These are phyloP conservation scores for Leptographium lundbergii DNA, from an alignment of 2,329 filamentous ascomycete genomes.

Conservation along the genomic window DNA sequence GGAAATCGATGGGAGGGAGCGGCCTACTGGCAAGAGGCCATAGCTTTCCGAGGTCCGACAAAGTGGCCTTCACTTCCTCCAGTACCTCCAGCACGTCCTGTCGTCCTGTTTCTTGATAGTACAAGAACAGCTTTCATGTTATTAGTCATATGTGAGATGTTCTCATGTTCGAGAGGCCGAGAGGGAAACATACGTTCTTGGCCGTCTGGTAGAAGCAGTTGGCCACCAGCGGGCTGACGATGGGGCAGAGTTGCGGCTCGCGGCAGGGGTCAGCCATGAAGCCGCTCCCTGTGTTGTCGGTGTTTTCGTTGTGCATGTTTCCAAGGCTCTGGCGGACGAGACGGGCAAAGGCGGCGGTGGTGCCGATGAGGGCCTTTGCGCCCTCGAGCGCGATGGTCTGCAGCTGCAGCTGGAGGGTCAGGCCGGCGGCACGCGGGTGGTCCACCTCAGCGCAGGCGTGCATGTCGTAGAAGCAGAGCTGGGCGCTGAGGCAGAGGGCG, in stretches of 20 bases:
- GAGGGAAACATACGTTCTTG: slow-evolving; percentile 2
- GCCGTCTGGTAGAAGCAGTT: slow-evolving; percentile 7
- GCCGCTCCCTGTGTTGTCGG: too few relatives aligned
- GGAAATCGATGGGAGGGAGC: neutral
- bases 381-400: slow-evolving; percentile 6
- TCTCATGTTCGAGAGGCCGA: neutral
- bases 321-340: neutral
- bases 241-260: slow-evolving; percentile 1
- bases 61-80: neutral
- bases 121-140: slow-evolving; percentile 2
- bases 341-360: neutral
- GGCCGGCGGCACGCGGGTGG: slow-evolving; percentile 2
- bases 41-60: neutral
- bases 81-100: neutral
- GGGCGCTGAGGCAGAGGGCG: slow-evolving; percentile 6
- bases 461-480: slow-evolving; percentile 7
- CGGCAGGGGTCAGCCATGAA: neutral
- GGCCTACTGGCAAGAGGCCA: slow-evolving; percentile 5
- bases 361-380: slow-evolving; percentile 2
- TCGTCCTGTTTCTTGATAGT: slow-evolving; percentile 3
- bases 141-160: neutral
- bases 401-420: slow-evolving; percentile 7
- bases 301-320: neutral
- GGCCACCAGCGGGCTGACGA: slow-evolving; percentile 3
- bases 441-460: slow-evolving; percentile 9